Percentiles rank a stretch among this genome's conserved stretches.
Evolutionary conservation across 306 rosid species (phyloP).

Genomic region (Vigna angularis): DNA sequence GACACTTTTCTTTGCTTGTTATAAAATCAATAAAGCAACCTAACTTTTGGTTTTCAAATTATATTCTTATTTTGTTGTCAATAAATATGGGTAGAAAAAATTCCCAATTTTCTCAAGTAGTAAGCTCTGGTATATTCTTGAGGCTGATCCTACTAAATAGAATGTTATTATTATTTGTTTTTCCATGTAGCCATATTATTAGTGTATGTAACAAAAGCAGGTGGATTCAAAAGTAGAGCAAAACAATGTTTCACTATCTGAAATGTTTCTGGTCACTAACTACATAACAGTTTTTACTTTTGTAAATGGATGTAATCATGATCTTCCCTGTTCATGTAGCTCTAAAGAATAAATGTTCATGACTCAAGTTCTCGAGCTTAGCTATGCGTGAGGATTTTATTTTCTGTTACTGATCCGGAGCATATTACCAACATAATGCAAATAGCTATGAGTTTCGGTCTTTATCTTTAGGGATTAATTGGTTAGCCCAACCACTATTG

Average conservation of each 20-base stretch:
- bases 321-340: slow-evolving; percentile 18
- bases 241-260: slow-evolving; percentile 2
- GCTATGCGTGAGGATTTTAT: slow-evolving; percentile 4
- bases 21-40: not conserved
- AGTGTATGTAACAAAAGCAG: not conserved
- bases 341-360: not conserved
- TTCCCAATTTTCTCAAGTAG: not conserved
- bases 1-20: not conserved
- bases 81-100: not conserved
- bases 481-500: not conserved
- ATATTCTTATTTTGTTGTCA: not conserved
- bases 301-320: not conserved
- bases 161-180: not conserved
- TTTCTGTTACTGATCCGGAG: slow-evolving; percentile 13
- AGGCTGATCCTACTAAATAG: not conserved
- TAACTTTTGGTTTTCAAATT: not conserved
- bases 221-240: not conserved
- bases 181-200: not conserved
- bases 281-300: slow-evolving; percentile 5
- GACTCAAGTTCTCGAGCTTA: not conserved
- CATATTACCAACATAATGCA: not conserved
- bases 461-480: slow-evolving; percentile 1
- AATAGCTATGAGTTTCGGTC: not conserved
- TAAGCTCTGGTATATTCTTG: not conserved
- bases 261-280: not conserved